These are phyloP conservation scores for Penicillium odoratum DNA, from an alignment of 495 filamentous ascomycete genomes.

Conservation along the genomic window DNA sequence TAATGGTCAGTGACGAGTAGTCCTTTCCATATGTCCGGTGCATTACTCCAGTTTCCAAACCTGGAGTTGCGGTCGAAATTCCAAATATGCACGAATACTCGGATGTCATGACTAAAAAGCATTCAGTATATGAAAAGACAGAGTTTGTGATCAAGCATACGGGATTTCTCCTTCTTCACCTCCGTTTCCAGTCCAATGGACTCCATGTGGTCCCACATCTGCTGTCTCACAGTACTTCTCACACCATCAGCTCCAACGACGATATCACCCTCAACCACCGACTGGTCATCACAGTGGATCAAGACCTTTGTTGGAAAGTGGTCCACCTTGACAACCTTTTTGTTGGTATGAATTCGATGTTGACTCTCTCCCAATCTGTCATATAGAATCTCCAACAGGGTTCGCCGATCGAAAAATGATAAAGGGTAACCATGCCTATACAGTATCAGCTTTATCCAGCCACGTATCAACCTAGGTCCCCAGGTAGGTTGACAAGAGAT, in stretches of 20 bases:
- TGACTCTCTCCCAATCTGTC: conserved; percentile 3
- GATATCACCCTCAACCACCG: conserved; percentile 14
- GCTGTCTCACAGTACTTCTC: conserved; percentile 31
- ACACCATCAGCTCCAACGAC: conserved; percentile 18
- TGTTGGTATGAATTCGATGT: conserved; percentile 12
- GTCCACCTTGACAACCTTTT: conserved; percentile 13
- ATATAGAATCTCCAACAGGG: conserved; percentile 27
- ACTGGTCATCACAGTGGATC: conserved; percentile 27
- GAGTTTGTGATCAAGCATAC: conserved; percentile 10
- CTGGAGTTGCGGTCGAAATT: conserved; percentile 14
- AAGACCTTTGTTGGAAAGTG: conserved; percentile 10
- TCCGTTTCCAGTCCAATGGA: not conserved
- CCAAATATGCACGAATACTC: conserved; percentile 25
- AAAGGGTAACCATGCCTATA: conserved; percentile 28
- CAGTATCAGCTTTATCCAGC: not conserved
- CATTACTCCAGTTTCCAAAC: not conserved
- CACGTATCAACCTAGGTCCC: not conserved
- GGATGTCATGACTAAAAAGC: conserved; percentile 16
- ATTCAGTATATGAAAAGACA: not conserved
- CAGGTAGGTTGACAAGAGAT: not conserved
- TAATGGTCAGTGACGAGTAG: conserved; percentile 7
- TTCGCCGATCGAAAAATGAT: conserved; percentile 32
- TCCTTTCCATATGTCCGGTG: conserved; percentile 12
- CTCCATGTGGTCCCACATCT: conserved; percentile 5
- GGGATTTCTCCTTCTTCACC: not conserved